These are phyloP conservation scores for Microbotryum intermedium DNA, from an alignment of 1,284 basidiomycete species.

Conservation along the genomic window DNA sequence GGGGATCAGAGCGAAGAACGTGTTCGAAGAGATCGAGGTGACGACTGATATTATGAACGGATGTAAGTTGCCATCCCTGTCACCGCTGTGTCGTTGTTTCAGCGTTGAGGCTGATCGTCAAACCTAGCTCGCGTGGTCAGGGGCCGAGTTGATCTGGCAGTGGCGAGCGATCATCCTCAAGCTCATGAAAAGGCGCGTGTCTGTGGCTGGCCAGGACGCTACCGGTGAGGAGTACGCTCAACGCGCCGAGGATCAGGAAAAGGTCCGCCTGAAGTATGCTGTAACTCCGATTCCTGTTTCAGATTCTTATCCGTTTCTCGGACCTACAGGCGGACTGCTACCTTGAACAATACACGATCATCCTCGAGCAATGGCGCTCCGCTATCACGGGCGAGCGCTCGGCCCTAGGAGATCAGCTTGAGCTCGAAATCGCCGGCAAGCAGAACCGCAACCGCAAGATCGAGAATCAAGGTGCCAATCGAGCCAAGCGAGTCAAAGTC, in stretches of 20 bases:
- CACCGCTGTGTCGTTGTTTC: no score
- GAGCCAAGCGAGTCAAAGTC: slow-evolving; percentile 11
- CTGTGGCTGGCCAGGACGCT: slow-evolving; percentile 21
- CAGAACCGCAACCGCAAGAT: slow-evolving; percentile 5
- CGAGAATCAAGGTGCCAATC: slow-evolving; percentile 1
- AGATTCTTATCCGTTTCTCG: no score
- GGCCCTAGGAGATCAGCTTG: slow-evolving; percentile 8
- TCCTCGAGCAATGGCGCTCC: slow-evolving; percentile 22
- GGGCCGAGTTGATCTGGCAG: slow-evolving; percentile 23
- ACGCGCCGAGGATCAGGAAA: slow-evolving; percentile 29
- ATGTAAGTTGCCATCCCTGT: background rate
- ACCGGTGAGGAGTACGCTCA: slow-evolving; percentile 33
- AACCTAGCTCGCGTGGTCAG: background rate
- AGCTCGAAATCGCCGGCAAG: background rate
- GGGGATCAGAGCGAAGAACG: slow-evolving; percentile 14
- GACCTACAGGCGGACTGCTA: background rate
- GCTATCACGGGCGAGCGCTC: slow-evolving; percentile 15
- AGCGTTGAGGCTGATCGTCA: background rate
- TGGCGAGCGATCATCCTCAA: slow-evolving; percentile 23
- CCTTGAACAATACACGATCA: slow-evolving; percentile 10
- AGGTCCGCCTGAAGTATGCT: slow-evolving; percentile 14
- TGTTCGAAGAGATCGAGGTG: slow-evolving; percentile 23
- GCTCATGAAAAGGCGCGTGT: slow-evolving; percentile 10
- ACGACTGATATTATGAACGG: slow-evolving; percentile 26
- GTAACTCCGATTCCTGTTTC: slow-evolving; percentile 7